Base-by-base conservation (phyloP, 2,329 filamentous ascomycete species). In the Calycina herbarum region DNA sequence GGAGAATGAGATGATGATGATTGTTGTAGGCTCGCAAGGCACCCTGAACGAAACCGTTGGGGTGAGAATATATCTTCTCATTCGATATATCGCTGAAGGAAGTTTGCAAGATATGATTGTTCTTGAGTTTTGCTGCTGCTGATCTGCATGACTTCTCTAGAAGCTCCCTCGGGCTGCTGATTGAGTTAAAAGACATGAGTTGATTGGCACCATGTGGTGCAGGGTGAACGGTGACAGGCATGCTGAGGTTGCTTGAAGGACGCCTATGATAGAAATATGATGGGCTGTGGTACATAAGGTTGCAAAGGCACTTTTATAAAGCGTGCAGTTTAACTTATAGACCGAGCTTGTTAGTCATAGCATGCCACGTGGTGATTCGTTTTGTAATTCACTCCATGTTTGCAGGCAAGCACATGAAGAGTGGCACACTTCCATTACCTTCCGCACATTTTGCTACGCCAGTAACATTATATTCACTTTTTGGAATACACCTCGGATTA, bases 1-100 rank as follows among this genome's bases (percentile, higher is more conserved):
- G 79, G 57, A 85, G 73, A 1, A 72, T 72, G 0, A 85, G 77
- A 64, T 83, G 77, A 61, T 81, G 79, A 64, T 83, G 80, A 1
- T 73, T 13, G 65, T 72, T 78, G 67, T 82, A 83, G 1, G 81
- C 80, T n/a, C 75, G 61, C 27, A 77, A 71, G 20, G 71, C 75
- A 0, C 76, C 73, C 42, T 75, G 68, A 10, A 83, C 75, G 48
- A 83, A 76, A 17, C 79, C 79, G 60, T 82, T 81, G 10, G 24
- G 7, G 24, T 40, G 33, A 13, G 57, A 38, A 59, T 59, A 20
- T n/a, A 48, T 48, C 15, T 48, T 48, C 17, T 48, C 42, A n/a
- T 48, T 48, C 4, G n/a, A 48, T 24, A 48, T 13, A 1, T 48
- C 42, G 17, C 4, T 7, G 15, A 48, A 48, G 7, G 42, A 48